Conservation (phyloP, 352 stramenopile species). For the Phytophthora lateralis region DNA sequence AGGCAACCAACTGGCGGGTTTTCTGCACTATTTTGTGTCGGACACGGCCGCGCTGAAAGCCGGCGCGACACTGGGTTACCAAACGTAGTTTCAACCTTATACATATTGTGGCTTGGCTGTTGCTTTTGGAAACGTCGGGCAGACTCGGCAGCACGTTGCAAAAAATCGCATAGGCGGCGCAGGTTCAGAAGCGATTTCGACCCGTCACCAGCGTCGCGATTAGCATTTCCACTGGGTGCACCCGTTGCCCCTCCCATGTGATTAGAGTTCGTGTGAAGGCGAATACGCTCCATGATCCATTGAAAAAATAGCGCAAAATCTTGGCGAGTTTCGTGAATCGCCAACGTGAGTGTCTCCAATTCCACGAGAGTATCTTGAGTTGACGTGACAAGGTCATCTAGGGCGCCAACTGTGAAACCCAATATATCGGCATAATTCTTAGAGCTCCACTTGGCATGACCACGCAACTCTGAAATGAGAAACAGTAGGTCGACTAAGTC, state of each 20-base stretch:
- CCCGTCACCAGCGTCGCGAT: constrained; percentile 1
- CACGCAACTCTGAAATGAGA: constrained; percentile 58
- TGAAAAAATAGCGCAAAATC: constrained; percentile 70
- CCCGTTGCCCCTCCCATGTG: constrained; percentile 5
- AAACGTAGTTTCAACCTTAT: constrained; percentile 70
- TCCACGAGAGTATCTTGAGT: constrained; percentile 46
- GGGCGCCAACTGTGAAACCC: constrained; percentile 38
- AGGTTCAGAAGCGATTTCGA: constrained; percentile 65
- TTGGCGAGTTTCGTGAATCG: constrained; percentile 58
- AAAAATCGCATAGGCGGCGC: constrained; percentile 58
- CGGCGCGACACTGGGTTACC: constrained; percentile 61
- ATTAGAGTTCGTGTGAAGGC: constrained; percentile 55
- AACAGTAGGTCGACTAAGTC: constrained; percentile 49
- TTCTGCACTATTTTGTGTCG: neutral
- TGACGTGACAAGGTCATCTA: constrained; percentile 44
- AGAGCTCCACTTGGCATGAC: constrained; percentile 53
- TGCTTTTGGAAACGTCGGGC: constrained; percentile 46
- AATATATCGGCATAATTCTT: constrained; percentile 36
- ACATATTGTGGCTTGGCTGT: constrained; percentile 46
- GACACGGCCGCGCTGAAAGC: constrained; percentile 9
- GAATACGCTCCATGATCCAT: constrained; percentile 69
- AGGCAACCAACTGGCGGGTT: constrained; percentile 7
- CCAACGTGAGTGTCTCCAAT: constrained; percentile 48
- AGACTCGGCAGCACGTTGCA: constrained; percentile 45
- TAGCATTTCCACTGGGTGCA: constrained; percentile 1